Evolutionary conservation across 2,329 filamentous ascomycete genomes (phyloP).

Genomic region (Calonectria hongkongensis): DNA sequence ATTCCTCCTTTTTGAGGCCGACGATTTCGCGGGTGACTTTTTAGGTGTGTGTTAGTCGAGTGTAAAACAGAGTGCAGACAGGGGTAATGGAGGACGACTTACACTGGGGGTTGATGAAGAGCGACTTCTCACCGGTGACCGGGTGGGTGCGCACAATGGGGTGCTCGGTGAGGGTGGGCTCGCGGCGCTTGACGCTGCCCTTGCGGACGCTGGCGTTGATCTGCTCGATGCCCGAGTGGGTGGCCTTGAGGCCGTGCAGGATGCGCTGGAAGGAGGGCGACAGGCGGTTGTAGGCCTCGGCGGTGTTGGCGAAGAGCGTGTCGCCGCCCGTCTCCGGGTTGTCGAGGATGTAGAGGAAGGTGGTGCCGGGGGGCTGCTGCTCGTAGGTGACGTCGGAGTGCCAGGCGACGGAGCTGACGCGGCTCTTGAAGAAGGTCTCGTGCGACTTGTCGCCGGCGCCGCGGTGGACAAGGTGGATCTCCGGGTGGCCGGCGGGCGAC

Average conservation of each 20-base stretch:
- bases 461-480: slow-evolving; percentile 87
- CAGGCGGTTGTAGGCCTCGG: slow-evolving; percentile 86
- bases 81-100: slow-evolving; percentile 58
- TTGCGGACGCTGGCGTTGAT: slow-evolving; percentile 79
- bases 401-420: slow-evolving; percentile 90
- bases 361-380: slow-evolving; percentile 90
- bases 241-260: slow-evolving; percentile 86
- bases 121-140: slow-evolving; percentile 86
- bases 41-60: not conserved
- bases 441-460: slow-evolving; percentile 70
- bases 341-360: slow-evolving; percentile 92
- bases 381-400: slow-evolving; percentile 94
- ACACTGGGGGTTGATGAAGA: slow-evolving; percentile 91
- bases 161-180: slow-evolving; percentile 84
- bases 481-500: slow-evolving; percentile 82
- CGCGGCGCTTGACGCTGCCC: slow-evolving; percentile 83
- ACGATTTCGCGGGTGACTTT: slow-evolving; percentile 87
- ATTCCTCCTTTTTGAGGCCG: slow-evolving; percentile 91
- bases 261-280: slow-evolving; percentile 87
- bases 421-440: slow-evolving; percentile 77
- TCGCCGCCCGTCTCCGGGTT: slow-evolving; percentile 87
- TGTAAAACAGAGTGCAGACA: too few relatives aligned
- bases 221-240: slow-evolving; percentile 90
- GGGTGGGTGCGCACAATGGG: slow-evolving; percentile 89
- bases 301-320: slow-evolving; percentile 87